phyloP scores from a whole-genome alignment of 345 rosid species.

The Linum usitatissimum region DNA sequence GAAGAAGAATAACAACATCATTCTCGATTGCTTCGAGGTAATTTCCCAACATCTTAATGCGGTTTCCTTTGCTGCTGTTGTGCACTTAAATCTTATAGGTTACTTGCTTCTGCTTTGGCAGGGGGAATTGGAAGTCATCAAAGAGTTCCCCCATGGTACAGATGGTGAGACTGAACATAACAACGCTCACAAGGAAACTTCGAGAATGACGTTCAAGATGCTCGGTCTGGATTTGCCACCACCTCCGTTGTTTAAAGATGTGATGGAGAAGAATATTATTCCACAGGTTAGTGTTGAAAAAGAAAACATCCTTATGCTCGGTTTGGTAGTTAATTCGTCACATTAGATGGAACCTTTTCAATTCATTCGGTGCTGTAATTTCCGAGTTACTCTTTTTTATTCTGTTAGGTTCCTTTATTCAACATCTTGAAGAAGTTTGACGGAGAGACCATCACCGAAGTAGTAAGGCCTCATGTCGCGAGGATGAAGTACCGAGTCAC shows the following conservation, averaged over 20 bases:
- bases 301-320: background rate
- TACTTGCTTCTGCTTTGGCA: constrained; percentile 13
- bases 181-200: constrained; percentile 35
- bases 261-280: constrained; percentile 97
- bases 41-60: background rate
- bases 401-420: constrained; percentile 68
- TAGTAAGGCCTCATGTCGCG: constrained; percentile 73
- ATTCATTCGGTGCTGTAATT: too few species aligned
- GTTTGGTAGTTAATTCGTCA: background rate
- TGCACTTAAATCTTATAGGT: background rate
- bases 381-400: background rate
- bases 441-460: constrained; percentile 81
- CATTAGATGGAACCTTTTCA: background rate
- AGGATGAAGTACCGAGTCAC: constrained; percentile 80
- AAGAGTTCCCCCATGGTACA: constrained; percentile 40
- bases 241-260: constrained; percentile 92
- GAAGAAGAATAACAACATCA: constrained; percentile 59
- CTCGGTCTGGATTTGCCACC: constrained; percentile 98
- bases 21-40: constrained; percentile 91
- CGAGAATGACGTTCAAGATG: constrained; percentile 88
- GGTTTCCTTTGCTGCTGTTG: background rate
- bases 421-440: constrained; percentile 90
- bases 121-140: constrained; percentile 90
- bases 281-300: constrained; percentile 58
- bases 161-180: constrained; percentile 24